Evolutionary conservation across 2,329 filamentous ascomycete species (phyloP), one percentile per base, ranked within the genome.

Genomic region (Monilinia fructicola): DNA sequence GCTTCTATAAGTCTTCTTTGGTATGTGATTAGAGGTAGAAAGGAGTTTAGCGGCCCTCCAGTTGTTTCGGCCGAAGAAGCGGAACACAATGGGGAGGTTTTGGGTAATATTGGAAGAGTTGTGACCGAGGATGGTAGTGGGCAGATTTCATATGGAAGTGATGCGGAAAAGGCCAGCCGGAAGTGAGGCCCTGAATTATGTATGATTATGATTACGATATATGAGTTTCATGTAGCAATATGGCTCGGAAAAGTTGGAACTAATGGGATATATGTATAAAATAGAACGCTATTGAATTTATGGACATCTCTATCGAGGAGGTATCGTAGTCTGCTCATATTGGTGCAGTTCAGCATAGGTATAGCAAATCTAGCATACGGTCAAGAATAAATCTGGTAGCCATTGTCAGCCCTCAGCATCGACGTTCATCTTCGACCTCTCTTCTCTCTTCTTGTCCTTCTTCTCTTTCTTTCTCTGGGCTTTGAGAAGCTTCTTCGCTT

Each of bases 1-100:
- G 87, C 82, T 0, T 70, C 77, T 18, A 84, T 89, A 67, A 87
- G 85, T 61, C 76, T 87, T 14, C 69, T 79, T 4, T 90, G 87
- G 87, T 90, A 90, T 76, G 81, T 88, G 70, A 80, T 80, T 1
- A 84, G 86, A 73, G 87, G 86, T 10, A 79, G 87, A 61, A 87
- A 86, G 77, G 82, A 85, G 69, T 90, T 90, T 71, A 87, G 80
- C 4, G 87, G 87, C 0, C 87, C 87, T 4, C 73, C 73, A 21
- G 70, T 75, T 11, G 68, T 71, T 16, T 54, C 64, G 2, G 69
- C 66, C 12, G 73, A 74, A 66, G 64, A 72, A 53, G 66, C 69
- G 2, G 73, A 71, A 65, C 60, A 73, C 54, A 67, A 74, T 66
- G 73, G 73, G 2, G 55, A 72, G 35, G 67, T 71, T 54, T 59